Base-by-base conservation (phyloP, 768 basidiomycete genomes). In the Amanita pallidorosea region DNA sequence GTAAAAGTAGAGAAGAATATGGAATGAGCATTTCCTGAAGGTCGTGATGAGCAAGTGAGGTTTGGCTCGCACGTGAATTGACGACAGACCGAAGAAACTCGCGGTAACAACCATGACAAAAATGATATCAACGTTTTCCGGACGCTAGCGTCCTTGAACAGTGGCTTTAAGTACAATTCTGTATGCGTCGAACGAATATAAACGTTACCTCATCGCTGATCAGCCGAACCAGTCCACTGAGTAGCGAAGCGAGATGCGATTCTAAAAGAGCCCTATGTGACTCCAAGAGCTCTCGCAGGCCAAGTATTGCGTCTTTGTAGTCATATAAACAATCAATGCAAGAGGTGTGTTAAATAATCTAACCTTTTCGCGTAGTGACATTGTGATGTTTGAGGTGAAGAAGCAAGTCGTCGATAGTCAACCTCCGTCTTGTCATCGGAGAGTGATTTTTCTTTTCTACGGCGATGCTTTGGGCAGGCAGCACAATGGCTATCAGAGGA, bases 321-420 rank as follows among this genome's bases (percentile, higher is more conserved):
- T 29, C 47, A 23, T 13, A 31, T 51, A 12, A 13, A 23, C 13
- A 46, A 41, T 33, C 34, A 7, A 40, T 33, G 5, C 13, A 29
- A 15, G 41, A 40, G 38, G 13, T 7, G 22, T 12, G 9, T 17
- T 15, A 29, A 23, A 8, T 29, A 40, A n/a, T 11, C 64, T 22
- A 56, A 79, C 91, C 90, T 75, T 77, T 88, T 27, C 89, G 77
- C 35, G 76, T 77, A n/a, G 74, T 74, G 1, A 81, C 68, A 64
- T 76, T 93, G 63, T 96, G 86, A 64, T 98, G 95, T 60, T 85
- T 88, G 35, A 88, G 64, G 55, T 91, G 84, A 7, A 76, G 65
- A 35, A 92, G 65, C 22, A 98, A 73, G 60, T 96, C 88, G 22
- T 77, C 73, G 38, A 96, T 75, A 0, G 82, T 80, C 17, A 88